Evolutionary conservation across 1,284 basidiomycete species (phyloP).

Genomic region (Sanghuangporus sanghuang): DNA sequence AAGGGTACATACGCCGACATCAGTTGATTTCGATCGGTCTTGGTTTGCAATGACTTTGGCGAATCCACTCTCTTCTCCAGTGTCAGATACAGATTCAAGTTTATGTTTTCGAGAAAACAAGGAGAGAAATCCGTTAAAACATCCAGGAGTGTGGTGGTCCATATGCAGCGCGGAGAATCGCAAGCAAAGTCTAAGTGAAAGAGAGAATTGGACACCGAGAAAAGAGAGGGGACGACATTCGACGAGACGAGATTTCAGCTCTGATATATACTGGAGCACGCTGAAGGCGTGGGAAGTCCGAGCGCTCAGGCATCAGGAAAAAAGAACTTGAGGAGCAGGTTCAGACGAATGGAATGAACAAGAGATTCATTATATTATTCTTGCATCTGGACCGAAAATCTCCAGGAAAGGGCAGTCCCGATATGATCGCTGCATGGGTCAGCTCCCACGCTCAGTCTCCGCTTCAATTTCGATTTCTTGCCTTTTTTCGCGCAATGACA

Average conservation of each 20-base stretch:
- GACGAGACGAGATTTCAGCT: neutral
- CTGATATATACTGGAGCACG: neutral
- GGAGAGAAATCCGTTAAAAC: neutral
- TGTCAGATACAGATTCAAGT: neutral
- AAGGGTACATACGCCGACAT: neutral
- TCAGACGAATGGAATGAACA: neutral
- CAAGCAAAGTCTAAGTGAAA: neutral
- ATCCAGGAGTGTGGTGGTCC: conserved; percentile 2
- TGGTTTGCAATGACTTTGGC: neutral
- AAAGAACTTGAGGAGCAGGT: neutral
- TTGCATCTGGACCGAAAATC: neutral
- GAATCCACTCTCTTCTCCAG: neutral
- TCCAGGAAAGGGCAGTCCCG: neutral
- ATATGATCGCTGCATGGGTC: conserved; percentile 8
- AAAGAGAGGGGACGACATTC: neutral
- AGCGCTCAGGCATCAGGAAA: neutral
- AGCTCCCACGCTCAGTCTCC: neutral
- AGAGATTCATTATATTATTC: neutral
- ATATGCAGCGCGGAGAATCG: neutral
- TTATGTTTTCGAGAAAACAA: neutral
- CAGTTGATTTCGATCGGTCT: neutral
- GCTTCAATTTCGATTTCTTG: neutral
- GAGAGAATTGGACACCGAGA: neutral
- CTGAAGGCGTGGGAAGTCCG: neutral
- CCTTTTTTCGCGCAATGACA: neutral